Evolutionary conservation across 139 green algal genomes (phyloP), one percentile per base, ranked within the genome.

Genomic region (Trebouxia sp.): DNA sequence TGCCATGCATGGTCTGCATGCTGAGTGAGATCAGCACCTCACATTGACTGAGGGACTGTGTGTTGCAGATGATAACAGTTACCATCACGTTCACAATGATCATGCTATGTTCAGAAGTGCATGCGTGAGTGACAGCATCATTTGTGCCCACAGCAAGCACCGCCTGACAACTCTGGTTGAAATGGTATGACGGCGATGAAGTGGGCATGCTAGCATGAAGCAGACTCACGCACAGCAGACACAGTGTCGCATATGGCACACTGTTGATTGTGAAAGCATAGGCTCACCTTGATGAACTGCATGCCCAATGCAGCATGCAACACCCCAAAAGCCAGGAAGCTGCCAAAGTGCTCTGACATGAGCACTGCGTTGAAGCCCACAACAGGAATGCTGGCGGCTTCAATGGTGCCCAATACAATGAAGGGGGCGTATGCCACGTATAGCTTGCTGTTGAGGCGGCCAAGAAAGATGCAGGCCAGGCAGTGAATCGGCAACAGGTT

Each of bases 321-420:
- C 24, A 96, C 84, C 24, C 75, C 91, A 86, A 94, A 96, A 5
- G 90, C 89, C 6, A 97, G 84, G 91, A 99, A 98, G 15, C 92
- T 90, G 50, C 86, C 94, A 89, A 99, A 98, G 91, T 99, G 96
- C 88, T 99, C 96, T 0, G 85, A 94, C 90, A 95, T 98, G 38
- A 96, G 87, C 15, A 99, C 91, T 0, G 96, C 96, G 76, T 99
- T 98, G 91, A 98, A 98, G 79, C 96, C 96, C 28, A 99, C 92
- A 15, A 98, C 96, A 1, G 96, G 96, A 72, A 98, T 94, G 80
- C 84, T 88, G 30, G 91, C 91, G 86, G 94, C 88, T 1, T 92
- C 83, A 30, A 97, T 86, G 10, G 94, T 96, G 50, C 94, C 94
- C 42, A 96, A 50, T 22, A 95, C 85, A 15, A 97, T 86, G 24